Evolutionary conservation across 2,329 filamentous ascomycete genomes (phyloP).

Genomic region (Metarhizium robertsii): DNA sequence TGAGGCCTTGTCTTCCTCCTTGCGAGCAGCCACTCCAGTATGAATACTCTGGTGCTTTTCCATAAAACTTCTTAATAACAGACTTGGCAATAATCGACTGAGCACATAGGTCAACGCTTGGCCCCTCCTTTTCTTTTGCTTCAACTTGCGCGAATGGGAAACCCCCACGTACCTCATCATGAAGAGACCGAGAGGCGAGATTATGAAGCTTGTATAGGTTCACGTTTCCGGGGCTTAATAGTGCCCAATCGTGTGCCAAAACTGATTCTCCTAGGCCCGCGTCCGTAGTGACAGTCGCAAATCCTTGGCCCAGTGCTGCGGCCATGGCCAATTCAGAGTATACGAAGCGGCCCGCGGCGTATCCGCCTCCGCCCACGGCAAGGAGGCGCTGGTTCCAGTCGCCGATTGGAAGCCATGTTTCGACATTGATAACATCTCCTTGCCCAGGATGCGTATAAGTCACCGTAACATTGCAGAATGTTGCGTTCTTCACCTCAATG

Average conservation of each 20-base stretch:
- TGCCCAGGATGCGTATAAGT: constrained; percentile 16
- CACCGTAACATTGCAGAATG: constrained; percentile 32
- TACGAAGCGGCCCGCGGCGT: constrained; percentile 11
- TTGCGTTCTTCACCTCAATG: background rate
- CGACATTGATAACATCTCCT: constrained; percentile 12
- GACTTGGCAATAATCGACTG: constrained; percentile 27
- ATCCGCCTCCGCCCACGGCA: constrained; percentile 21
- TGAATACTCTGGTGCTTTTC: constrained; percentile 24
- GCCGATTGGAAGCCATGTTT: constrained; percentile 13
- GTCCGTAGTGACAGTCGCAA: background rate
- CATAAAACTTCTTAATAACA: constrained; percentile 32
- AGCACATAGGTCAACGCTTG: too few species aligned
- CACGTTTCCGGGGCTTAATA: constrained; percentile 9
- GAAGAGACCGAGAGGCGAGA: constrained; percentile 24
- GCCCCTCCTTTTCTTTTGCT: too few species aligned
- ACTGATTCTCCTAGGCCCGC: background rate
- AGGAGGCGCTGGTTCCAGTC: constrained; percentile 21
- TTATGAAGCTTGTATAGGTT: constrained; percentile 20
- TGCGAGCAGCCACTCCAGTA: constrained; percentile 44
- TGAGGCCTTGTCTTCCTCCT: constrained; percentile 45
- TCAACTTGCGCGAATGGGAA: too few species aligned
- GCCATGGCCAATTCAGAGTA: background rate
- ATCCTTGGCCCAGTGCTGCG: background rate
- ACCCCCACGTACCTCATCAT: constrained; percentile 19
- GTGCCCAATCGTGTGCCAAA: constrained; percentile 8